Evolutionary conservation across 1,284 basidiomycete genomes (phyloP).

Genomic region (Microbotryomycetes sp.): DNA sequence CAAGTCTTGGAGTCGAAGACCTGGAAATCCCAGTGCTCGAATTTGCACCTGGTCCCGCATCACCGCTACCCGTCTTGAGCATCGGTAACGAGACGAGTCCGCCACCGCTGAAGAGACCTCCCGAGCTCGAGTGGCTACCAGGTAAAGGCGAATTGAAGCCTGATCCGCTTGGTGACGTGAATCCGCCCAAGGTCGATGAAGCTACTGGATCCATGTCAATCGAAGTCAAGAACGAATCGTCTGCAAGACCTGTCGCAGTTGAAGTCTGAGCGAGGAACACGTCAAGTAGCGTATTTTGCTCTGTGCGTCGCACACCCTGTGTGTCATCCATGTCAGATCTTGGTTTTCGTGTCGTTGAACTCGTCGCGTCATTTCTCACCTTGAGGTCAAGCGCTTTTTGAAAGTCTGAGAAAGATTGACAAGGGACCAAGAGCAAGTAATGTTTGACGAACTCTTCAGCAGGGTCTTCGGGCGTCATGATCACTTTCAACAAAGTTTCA

Average conservation of each 20-base stretch:
- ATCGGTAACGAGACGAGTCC: constrained; percentile 8
- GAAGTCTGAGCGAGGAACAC: constrained; percentile 85
- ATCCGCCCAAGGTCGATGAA: constrained; percentile 16
- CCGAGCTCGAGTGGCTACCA: background rate
- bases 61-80: constrained; percentile 14
- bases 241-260: constrained; percentile 73
- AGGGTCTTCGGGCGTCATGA: constrained; percentile 89
- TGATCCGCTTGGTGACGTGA: constrained; percentile 26
- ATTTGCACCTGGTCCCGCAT: constrained; percentile 17
- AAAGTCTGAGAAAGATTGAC: constrained; percentile 89
- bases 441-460: constrained; percentile 87
- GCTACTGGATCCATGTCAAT: constrained; percentile 81
- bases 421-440: constrained; percentile 84
- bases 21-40: constrained; percentile 7
- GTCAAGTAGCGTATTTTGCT: constrained; percentile 84
- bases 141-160: constrained; percentile 26
- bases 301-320: constrained; percentile 67
- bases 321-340: too few species aligned
- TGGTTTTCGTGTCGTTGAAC: background rate
- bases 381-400: constrained; percentile 97
- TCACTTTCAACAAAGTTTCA: constrained; percentile 87
- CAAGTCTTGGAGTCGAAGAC: constrained; percentile 11
- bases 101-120: constrained; percentile 6
- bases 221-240: constrained; percentile 79
- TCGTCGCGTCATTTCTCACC: constrained; percentile 20